Conservation (phyloP, 1,284 basidiomycete species). For the Sparassis latifolia region DNA sequence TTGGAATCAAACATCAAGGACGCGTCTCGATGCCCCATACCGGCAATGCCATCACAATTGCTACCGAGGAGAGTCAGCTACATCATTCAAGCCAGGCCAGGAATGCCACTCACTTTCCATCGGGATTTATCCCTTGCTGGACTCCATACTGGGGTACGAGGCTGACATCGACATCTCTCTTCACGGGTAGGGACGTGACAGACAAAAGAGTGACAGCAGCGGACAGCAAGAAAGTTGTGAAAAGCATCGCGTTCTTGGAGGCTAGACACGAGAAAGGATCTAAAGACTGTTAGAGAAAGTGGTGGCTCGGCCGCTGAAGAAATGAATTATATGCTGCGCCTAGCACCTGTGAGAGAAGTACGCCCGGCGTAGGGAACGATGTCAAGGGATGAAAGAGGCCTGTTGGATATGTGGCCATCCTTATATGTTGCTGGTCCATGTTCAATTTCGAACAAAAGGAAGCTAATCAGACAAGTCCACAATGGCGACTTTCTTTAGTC, state of each 20-base stretch:
- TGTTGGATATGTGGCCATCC: not conserved
- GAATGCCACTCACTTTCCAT: constrained; percentile 30
- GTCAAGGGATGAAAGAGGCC: constrained; percentile 6
- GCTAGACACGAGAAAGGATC: not conserved
- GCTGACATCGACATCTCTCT: constrained; percentile 39
- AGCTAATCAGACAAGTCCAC: not conserved
- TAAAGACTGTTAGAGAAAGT: constrained; percentile 3
- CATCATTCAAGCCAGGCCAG: not conserved
- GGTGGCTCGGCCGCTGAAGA: constrained; percentile 3
- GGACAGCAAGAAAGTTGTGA: constrained; percentile 24
- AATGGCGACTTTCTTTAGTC: no score
- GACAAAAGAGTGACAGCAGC: constrained; percentile 28
- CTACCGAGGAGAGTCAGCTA: constrained; percentile 7
- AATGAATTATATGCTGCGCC: constrained; percentile 8
- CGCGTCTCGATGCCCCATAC: not conserved
- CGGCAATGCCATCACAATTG: constrained; percentile 20
- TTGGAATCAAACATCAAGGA: not conserved
- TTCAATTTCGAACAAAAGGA: not conserved
- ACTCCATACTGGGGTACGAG: constrained; percentile 34
- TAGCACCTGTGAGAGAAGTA: constrained; percentile 9
- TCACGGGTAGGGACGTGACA: constrained; percentile 35
- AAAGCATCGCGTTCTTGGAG: constrained; percentile 15
- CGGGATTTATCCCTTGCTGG: constrained; percentile 43
- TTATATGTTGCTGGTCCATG: not conserved
- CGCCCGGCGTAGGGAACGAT: constrained; percentile 18